Evolutionary conservation across 2,329 filamentous ascomycete genomes (phyloP).

Genomic region (Biscogniauxia sp.): DNA sequence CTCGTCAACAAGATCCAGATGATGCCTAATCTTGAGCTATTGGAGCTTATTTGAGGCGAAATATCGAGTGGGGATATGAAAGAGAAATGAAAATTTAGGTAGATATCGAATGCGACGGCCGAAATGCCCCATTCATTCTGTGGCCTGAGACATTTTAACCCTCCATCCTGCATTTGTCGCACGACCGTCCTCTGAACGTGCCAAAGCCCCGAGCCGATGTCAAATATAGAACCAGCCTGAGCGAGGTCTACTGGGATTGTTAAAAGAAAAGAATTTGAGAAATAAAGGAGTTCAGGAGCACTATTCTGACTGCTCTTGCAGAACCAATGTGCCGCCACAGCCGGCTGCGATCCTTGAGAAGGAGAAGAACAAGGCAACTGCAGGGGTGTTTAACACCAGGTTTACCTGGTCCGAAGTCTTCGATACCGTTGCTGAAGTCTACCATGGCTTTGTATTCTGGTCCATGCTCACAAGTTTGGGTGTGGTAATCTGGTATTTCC

Average conservation of each 20-base stretch:
- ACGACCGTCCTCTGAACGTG: neutral
- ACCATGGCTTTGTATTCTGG: slow-evolving; percentile 96
- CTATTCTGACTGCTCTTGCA: slow-evolving; percentile 35
- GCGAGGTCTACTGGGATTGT: slow-evolving; percentile 24
- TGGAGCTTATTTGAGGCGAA: neutral
- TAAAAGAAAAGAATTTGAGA: neutral
- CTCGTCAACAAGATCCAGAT: neutral
- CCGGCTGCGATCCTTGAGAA: slow-evolving; percentile 61
- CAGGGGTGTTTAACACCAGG: slow-evolving; percentile 64
- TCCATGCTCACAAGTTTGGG: slow-evolving; percentile 87
- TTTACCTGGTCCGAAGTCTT: slow-evolving; percentile 75
- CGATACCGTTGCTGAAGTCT: slow-evolving; percentile 83
- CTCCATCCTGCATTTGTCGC: neutral
- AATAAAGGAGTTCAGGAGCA: slow-evolving; percentile 4
- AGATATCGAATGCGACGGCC: neutral
- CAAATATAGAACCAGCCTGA: slow-evolving; percentile 16
- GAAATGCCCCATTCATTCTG: neutral
- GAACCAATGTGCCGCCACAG: slow-evolving; percentile 46
- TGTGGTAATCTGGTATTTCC: slow-evolving; percentile 94
- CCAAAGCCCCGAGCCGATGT: neutral
- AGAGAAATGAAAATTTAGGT: neutral
- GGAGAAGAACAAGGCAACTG: slow-evolving; percentile 73
- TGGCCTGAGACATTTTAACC: neutral
- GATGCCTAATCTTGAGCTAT: neutral
- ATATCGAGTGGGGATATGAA: neutral